These are phyloP conservation scores for Dioszegia crocea DNA, from an alignment of 768 basidiomycete genomes.

Conservation along the genomic window DNA sequence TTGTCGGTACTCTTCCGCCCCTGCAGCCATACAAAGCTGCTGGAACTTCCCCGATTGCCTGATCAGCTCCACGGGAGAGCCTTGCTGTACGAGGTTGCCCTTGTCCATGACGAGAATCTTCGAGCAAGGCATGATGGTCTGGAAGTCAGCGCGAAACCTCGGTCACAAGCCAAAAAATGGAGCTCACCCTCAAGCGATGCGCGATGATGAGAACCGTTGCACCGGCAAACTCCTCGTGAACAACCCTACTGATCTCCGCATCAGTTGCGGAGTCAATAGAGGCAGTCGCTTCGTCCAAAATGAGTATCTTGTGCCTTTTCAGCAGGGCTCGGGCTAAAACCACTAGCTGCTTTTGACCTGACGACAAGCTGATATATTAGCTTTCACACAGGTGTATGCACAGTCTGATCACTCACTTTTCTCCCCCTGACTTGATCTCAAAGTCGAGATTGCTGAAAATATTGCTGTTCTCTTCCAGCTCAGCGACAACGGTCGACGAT, in stretches of 20 bases:
- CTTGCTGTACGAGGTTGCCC: conserved; percentile 35
- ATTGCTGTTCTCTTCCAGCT: conserved; percentile 12
- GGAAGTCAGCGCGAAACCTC: neutral
- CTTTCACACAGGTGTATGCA: neutral
- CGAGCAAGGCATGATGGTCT: conserved; percentile 44
- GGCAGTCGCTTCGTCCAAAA: conserved; percentile 45
- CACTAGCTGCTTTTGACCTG: conserved; percentile 45
- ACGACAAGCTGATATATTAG: conserved; percentile 27
- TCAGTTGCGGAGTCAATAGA: conserved; percentile 43
- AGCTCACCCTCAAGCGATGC: conserved; percentile 36
- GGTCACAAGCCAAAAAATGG: neutral
- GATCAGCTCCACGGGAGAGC: conserved; percentile 30
- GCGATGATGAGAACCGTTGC: conserved; percentile 45
- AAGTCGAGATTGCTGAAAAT: conserved; percentile 40
- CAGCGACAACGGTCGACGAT: neutral
- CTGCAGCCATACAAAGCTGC: conserved; percentile 30
- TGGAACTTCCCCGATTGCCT: conserved; percentile 31
- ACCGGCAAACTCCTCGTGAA: conserved; percentile 34
- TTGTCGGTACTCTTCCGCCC: conserved; percentile 31
- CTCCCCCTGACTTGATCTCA: conserved; percentile 40
- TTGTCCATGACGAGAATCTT: conserved; percentile 47
- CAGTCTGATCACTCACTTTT: conserved; percentile 25
- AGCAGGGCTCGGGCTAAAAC: conserved; percentile 43
- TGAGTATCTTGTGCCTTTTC: conserved; percentile 35
- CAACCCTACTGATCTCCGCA: conserved; percentile 35